Percentiles rank a stretch among this genome's conserved stretches.
phyloP scores from a whole-genome alignment of 805 yeast species.

The Starmerella vaccinii region DNA sequence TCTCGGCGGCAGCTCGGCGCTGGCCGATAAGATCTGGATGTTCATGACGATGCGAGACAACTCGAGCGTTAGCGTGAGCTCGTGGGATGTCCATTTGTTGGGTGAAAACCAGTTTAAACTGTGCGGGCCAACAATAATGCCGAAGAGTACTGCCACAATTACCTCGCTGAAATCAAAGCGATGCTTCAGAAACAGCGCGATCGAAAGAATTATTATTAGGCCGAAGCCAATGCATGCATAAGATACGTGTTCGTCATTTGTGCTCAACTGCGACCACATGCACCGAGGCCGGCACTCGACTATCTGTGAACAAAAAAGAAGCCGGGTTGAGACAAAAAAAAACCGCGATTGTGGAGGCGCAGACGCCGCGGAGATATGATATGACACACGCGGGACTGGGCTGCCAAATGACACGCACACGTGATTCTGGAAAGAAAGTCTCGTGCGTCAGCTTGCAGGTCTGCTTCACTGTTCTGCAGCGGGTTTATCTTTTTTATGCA shows the following conservation, averaged over 20 bases:
- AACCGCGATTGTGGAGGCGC: not conserved
- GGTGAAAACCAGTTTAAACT: conserved; percentile 78
- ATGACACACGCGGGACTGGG: not conserved
- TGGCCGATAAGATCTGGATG: conserved; percentile 61
- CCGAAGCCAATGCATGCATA: conserved; percentile 82
- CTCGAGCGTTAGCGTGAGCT: conserved; percentile 18
- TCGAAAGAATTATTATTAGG: conserved; percentile 67
- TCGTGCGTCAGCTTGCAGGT: too few species aligned
- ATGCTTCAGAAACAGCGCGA: conserved; percentile 74
- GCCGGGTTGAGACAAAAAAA: not conserved
- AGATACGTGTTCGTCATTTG: conserved; percentile 53
- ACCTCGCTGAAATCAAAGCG: conserved; percentile 83
- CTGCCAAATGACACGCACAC: not conserved
- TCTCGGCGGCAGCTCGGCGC: conserved; percentile 61
- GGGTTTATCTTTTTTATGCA: not conserved
- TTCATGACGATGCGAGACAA: conserved; percentile 50
- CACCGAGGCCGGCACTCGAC: not conserved
- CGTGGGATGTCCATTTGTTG: conserved; percentile 69
- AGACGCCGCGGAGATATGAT: not conserved
- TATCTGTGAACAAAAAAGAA: not conserved
- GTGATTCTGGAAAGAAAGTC: not conserved
- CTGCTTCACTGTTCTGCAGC: too few species aligned
- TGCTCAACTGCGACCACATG: conserved; percentile 20
- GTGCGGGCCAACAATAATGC: conserved; percentile 81
- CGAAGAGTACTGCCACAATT: conserved; percentile 73